phyloP scores from a whole-genome alignment of 2,329 filamentous ascomycete genomes.

The Penicillium hesseltinei region DNA sequence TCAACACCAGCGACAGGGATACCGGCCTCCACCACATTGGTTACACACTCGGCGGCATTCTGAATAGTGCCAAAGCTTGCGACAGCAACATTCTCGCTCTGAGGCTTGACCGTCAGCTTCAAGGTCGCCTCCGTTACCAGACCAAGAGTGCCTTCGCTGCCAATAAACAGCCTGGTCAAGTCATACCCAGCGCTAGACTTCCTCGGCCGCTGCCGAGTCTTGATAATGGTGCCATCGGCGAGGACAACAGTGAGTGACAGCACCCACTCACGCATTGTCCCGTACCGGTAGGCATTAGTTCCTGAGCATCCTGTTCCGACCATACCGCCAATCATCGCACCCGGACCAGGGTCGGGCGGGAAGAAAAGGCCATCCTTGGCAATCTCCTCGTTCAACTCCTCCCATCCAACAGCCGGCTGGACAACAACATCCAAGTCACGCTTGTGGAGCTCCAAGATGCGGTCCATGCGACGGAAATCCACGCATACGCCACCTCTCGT shows the following conservation, averaged over 20 bases:
- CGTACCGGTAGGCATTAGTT: slow-evolving; percentile 88
- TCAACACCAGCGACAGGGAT: slow-evolving; percentile 89
- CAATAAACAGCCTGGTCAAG: slow-evolving; percentile 83
- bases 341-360: slow-evolving; percentile 85
- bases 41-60: slow-evolving; percentile 74
- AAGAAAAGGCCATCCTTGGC: slow-evolving; percentile 77
- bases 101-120: slow-evolving; percentile 79
- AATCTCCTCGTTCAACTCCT: slow-evolving; percentile 76
- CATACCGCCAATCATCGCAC: slow-evolving; percentile 83
- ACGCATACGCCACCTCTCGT: slow-evolving; percentile 81
- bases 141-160: slow-evolving; percentile 86
- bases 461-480: slow-evolving; percentile 83
- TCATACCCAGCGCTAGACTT: slow-evolving; percentile 93
- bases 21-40: slow-evolving; percentile 73
- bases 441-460: slow-evolving; percentile 73
- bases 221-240: slow-evolving; percentile 85
- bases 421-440: slow-evolving; percentile 74
- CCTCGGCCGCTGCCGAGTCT: slow-evolving; percentile 80
- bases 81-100: slow-evolving; percentile 77
- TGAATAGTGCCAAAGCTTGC: slow-evolving; percentile 64
- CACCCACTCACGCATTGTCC: slow-evolving; percentile 95
- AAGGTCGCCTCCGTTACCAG: slow-evolving; percentile 88
- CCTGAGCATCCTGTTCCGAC: slow-evolving; percentile 58
- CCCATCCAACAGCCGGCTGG: slow-evolving; percentile 83
- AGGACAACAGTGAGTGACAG: slow-evolving; percentile 81